Evolutionary conservation across 495 filamentous ascomycete species (phyloP).

Genomic region (Oidiodendron maius): DNA sequence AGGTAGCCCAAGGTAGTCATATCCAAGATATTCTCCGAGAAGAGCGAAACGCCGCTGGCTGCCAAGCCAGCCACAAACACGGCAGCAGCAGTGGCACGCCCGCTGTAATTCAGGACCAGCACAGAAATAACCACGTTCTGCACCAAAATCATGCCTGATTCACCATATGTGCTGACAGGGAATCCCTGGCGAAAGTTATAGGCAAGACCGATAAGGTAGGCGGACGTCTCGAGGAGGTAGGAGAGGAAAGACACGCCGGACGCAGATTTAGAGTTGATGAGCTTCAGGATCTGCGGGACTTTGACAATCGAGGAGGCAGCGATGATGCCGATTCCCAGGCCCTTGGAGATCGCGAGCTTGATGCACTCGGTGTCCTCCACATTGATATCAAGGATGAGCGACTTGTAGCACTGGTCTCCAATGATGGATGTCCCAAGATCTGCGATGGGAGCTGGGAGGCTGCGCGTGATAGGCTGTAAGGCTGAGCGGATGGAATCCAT

Average conservation of each 20-base stretch:
- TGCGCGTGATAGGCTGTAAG: constrained; percentile 71
- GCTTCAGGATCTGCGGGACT: constrained; percentile 90
- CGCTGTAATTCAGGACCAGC: constrained; percentile 75
- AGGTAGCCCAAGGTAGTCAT: constrained; percentile 64
- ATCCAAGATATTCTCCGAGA: constrained; percentile 44
- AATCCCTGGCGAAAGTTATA: constrained; percentile 88
- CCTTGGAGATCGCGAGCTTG: constrained; percentile 84
- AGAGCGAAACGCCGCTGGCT: constrained; percentile 58
- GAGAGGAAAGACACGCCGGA: constrained; percentile 81
- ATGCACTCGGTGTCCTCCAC: constrained; percentile 66
- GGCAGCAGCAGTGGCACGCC: constrained; percentile 52
- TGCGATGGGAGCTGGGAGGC: constrained; percentile 71
- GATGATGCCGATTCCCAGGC: constrained; percentile 87
- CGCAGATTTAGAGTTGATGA: constrained; percentile 70
- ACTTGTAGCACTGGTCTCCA: constrained; percentile 76
- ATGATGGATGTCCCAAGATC: constrained; percentile 73
- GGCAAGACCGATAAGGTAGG: constrained; percentile 76
- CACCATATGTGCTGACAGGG: constrained; percentile 93
- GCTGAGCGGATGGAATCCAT: constrained; percentile 53
- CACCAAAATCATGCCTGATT: constrained; percentile 81
- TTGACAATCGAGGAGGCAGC: constrained; percentile 85
- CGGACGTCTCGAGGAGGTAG: constrained; percentile 83
- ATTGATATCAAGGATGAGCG: constrained; percentile 75
- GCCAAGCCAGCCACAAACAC: constrained; percentile 72
- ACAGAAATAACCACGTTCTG: constrained; percentile 88